Evolutionary conservation across 371 early-diverging fungal species (phyloP).

Genomic region (Mortierella sp.): DNA sequence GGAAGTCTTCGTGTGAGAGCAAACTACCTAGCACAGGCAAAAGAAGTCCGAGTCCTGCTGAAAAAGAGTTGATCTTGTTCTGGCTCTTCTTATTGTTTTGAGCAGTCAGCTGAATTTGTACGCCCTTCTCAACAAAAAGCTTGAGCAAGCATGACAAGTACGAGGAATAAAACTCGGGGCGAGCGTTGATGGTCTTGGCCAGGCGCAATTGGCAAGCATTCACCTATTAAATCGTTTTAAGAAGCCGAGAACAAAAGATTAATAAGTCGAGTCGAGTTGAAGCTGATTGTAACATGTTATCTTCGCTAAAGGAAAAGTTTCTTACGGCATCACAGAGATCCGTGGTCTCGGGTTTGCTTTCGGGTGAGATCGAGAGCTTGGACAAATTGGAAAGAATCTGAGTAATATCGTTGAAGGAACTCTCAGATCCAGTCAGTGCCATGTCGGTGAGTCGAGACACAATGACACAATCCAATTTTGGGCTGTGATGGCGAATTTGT

Average conservation of each 20-base stretch:
- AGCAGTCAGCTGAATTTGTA: conserved; percentile 68
- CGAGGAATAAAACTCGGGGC: conserved; percentile 68
- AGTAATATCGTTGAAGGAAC: conserved; percentile 67
- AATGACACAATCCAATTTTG: conserved; percentile 63
- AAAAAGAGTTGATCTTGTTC: conserved; percentile 62
- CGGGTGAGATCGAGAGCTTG: conserved; percentile 62
- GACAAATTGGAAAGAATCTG: conserved; percentile 64
- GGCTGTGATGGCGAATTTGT: conserved; percentile 66
- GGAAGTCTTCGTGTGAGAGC: conserved; percentile 70
- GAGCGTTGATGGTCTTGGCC: conserved; percentile 63
- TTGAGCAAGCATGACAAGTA: conserved; percentile 70
- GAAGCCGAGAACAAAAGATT: conserved; percentile 43
- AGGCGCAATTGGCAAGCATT: conserved; percentile 55
- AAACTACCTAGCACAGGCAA: conserved; percentile 77
- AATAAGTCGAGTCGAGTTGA: neutral
- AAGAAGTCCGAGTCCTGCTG: conserved; percentile 74
- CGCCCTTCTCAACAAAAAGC: conserved; percentile 81
- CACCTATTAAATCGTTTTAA: conserved; percentile 31
- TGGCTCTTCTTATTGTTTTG: conserved; percentile 65
- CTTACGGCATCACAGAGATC: conserved; percentile 61
- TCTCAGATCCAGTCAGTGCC: conserved; percentile 67
- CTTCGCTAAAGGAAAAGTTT: neutral
- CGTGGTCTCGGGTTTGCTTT: conserved; percentile 63
- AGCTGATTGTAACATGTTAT: no score
- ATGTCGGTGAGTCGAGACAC: conserved; percentile 70